Conservation (phyloP, 805 yeast genomes). For the Suhomyces faveliae region DNA sequence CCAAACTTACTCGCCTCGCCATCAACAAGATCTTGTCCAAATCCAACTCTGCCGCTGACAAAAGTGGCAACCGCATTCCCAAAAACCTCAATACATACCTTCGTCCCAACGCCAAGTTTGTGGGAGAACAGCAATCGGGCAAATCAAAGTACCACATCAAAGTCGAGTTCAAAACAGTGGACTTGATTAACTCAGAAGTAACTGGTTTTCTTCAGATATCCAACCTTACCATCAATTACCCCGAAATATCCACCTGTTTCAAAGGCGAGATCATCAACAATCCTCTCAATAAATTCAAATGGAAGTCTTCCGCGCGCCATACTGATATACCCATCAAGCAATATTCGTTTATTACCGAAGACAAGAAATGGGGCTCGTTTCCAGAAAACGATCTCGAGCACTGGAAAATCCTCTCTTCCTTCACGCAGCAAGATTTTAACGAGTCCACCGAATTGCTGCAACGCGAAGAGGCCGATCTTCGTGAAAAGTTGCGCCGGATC, state of each 20-base stretch:
- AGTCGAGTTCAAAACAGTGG: slow-evolving; percentile 70
- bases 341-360: slow-evolving; percentile 57
- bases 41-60: background rate
- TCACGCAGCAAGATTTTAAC: slow-evolving; percentile 46
- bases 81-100: slow-evolving; percentile 38
- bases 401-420: slow-evolving; percentile 50
- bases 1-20: background rate
- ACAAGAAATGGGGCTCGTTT: slow-evolving; percentile 55
- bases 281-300: slow-evolving; percentile 28
- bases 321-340: slow-evolving; percentile 15
- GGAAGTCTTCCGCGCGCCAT: slow-evolving; percentile 15
- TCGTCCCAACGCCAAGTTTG: slow-evolving; percentile 59
- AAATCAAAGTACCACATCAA: slow-evolving; percentile 61
- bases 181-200: slow-evolving; percentile 43
- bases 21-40: background rate
- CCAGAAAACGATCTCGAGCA: slow-evolving; percentile 44
- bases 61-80: slow-evolving; percentile 1
- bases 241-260: slow-evolving; percentile 68
- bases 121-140: slow-evolving; percentile 73
- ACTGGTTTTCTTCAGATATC: slow-evolving; percentile 65
- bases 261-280: slow-evolving; percentile 67
- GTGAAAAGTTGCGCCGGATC: slow-evolving; percentile 26
- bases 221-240: slow-evolving; percentile 61
- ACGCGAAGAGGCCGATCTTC: slow-evolving; percentile 17
- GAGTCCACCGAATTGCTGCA: background rate